Evolutionary conservation across 306 rosid genomes (phyloP).

Genomic region (Clitoria ternatea): DNA sequence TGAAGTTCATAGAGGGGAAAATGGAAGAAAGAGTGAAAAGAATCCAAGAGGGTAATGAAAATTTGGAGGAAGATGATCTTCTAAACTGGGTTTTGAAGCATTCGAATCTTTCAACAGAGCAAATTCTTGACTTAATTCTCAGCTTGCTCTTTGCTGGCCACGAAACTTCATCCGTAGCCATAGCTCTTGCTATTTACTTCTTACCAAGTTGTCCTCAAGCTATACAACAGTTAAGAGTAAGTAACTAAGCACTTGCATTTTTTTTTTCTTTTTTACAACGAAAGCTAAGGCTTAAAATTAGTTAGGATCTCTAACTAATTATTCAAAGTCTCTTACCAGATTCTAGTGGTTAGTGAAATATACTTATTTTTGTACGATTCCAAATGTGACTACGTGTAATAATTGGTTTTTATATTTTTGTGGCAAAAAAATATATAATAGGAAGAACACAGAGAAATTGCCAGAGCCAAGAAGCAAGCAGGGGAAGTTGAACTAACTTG

Average conservation of each 20-base stretch:
- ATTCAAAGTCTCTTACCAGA: too few species aligned
- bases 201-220: constrained; percentile 70
- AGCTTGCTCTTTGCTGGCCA: constrained; percentile 97
- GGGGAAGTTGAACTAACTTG: constrained; percentile 78
- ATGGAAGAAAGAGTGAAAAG: constrained; percentile 53
- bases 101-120: constrained; percentile 86
- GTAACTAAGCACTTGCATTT: too few species aligned
- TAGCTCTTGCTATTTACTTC: constrained; percentile 79
- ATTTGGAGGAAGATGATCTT: constrained; percentile 71
- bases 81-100: constrained; percentile 87
- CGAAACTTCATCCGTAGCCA: constrained; percentile 93
- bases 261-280: too few species aligned
- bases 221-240: constrained; percentile 64
- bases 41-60: constrained; percentile 36
- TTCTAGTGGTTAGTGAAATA: too few species aligned
- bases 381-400: not conserved
- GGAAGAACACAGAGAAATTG: constrained; percentile 84
- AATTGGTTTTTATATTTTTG: not conserved
- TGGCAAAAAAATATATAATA: constrained; percentile 29
- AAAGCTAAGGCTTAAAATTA: too few species aligned
- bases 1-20: constrained; percentile 78
- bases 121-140: constrained; percentile 81
- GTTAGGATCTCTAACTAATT: too few species aligned
- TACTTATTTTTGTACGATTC: too few species aligned
- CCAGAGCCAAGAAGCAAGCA: constrained; percentile 50